Base-by-base conservation (phyloP, 768 basidiomycete genomes). In the Daedalea quercina region DNA sequence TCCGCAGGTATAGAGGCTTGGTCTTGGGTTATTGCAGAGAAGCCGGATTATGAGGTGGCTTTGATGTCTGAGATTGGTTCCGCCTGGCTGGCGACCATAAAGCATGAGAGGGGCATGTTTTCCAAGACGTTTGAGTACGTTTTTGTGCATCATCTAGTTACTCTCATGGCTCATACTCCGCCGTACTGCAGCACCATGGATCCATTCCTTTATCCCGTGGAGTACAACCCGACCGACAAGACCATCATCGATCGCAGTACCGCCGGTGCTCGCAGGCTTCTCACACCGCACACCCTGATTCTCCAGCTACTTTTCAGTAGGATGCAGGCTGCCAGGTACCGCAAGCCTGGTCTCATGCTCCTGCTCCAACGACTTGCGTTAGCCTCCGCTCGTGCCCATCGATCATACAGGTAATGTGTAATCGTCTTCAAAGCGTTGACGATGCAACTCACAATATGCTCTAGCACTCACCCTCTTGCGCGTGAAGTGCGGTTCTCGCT, bases 11-110 rank as follows among this genome's bases (percentile, higher is more conserved):
- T 94, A 41, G 94, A 98, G 63, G 86, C 87, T 9, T 98, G 96
- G 96, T 92, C 88, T 2, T 97, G 94, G 94, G 78, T 96, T 0
- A 87, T 96, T 49, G 82, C 89, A 13, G 89, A 95, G 65, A 82
- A 90, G 54, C 84, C 90, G 0, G 78, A 79, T 44, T 73, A 87
- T 11, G 94, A 97, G 67, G 80, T 94, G 45, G 81, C 84, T 1
- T 68, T 97, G 19, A 87, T 97, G 77, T 74, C 81, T 3, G 94
- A 97, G 61, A 80, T 98, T 47, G 71, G 90, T 44, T 80, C 89
- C 2, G 88, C 89, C 2, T 99, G 96, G 96, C 77, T 85, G 45
- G 77, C 80, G 51, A 89, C 89, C 3, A 87, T 97, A 54, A 80
- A 78, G 56, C 74, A 80, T 34, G 77, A 82, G 53, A 85, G 79